Base-by-base conservation (phyloP, 495 filamentous ascomycete genomes). In the Penicillium chermesinum region DNA sequence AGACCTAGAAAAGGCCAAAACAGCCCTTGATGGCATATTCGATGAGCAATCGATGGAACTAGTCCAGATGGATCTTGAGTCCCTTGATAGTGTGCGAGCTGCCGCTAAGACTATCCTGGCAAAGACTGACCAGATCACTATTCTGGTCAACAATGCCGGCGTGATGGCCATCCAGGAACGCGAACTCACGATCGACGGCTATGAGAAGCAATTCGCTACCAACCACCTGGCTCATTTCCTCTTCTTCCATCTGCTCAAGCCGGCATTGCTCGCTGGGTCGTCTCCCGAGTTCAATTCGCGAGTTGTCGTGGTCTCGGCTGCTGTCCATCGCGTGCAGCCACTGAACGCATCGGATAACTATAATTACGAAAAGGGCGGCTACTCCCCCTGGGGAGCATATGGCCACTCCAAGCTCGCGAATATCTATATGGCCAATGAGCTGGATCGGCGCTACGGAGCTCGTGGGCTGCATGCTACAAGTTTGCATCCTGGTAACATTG, bases 211-310 rank as follows among this genome's bases (percentile, higher is more conserved):
- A 43, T 70, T 80, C 43, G 63, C 54, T 14, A 73, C 73, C 2
- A 78, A 78, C 59, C 70, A 80, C 48, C 63, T 79, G 0, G 58
- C 59, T 22, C 75, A 78, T 53, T 78, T 80, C 54, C 68, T 77
- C 7, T 62, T 80, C 13, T 74, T 77, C 58, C 52, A 71, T 10
- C 64, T 73, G 2, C 67, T 81, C 25, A 69, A 67, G 49, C 58
- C 64, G 8, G 51, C 72, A 12, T 52, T 79, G 6, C 54, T 80
- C 16, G 55, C 70, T 6, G 60, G 59, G 6, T 63, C 67, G 0
- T 65, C 66, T 3, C 55, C 70, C 1, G 50, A 46, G 0, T 71
- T 71, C 50, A 58, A 68, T 18, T 76, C 71, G 7, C 55, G 76
- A 4, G 74, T 76, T 6, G 66, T 79, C 18, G 46, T 57, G 2